A percentile compares a stretch with the other conserved stretches of the same genome.
These are phyloP conservation scores for Acer yangbiense DNA, from an alignment of 345 rosid genomes.

Conservation along the genomic window DNA sequence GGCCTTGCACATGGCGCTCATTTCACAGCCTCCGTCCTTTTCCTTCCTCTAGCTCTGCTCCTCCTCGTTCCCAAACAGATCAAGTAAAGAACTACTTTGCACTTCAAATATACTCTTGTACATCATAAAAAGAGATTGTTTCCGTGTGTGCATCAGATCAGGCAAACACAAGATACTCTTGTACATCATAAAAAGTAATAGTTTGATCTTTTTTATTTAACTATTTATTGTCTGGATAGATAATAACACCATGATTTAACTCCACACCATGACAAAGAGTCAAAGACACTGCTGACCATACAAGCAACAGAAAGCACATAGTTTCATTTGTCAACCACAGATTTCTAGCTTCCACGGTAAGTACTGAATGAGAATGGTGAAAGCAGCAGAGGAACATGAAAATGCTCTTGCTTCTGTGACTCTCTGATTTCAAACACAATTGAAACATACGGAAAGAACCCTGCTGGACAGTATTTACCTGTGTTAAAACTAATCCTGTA, in stretches of 20 bases:
- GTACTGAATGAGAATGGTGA: conserved; percentile 89
- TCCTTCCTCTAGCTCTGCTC: background rate
- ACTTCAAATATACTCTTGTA: too few relatives aligned
- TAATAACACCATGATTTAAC: background rate
- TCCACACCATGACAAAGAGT: background rate
- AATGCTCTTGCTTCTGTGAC: conserved; percentile 73
- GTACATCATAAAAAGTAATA: background rate
- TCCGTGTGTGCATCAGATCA: background rate
- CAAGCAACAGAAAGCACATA: background rate
- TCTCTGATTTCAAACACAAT: conserved; percentile 72
- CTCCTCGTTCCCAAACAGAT: background rate
- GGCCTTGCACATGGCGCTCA: too few relatives aligned
- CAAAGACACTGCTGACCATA: background rate
- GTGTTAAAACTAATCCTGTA: conserved; percentile 90
- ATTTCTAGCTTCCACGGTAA: conserved; percentile 77
- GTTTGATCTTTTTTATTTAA: background rate
- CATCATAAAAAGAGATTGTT: too few relatives aligned
- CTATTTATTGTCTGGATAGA: background rate
- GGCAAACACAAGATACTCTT: background rate
- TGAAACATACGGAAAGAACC: conserved; percentile 85
- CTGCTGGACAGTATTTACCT: conserved; percentile 61
- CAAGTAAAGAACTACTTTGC: too few relatives aligned
- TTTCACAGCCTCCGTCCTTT: background rate
- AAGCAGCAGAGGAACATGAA: conserved; percentile 87
- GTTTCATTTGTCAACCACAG: background rate